These are phyloP conservation scores for Alternaria rosae DNA, from an alignment of 2,329 filamentous ascomycete species.

Conservation along the genomic window DNA sequence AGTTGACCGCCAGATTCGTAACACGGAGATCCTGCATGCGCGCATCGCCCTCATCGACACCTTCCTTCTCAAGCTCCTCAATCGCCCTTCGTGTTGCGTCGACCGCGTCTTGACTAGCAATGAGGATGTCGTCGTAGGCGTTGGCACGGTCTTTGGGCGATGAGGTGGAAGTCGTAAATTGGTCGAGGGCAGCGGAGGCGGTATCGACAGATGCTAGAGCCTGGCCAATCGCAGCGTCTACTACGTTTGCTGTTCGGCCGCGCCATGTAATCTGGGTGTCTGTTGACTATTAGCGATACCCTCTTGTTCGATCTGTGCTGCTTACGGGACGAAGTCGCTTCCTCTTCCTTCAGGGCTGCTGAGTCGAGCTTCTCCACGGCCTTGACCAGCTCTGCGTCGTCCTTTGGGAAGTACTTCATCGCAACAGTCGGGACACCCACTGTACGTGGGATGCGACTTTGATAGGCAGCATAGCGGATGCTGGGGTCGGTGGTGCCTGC, in stretches of 20 bases:
- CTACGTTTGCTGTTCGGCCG: conserved; percentile 82
- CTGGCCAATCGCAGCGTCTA: conserved; percentile 90
- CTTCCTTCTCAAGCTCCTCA: conserved; percentile 85
- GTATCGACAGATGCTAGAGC: conserved; percentile 74
- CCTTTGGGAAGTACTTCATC: conserved; percentile 76
- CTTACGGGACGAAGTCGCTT: conserved; percentile 59
- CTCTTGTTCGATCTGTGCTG: conserved; percentile 17
- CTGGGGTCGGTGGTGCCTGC: conserved; percentile 89
- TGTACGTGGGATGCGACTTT: conserved; percentile 85
- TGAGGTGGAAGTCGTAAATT: conserved; percentile 51
- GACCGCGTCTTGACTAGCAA: conserved; percentile 89
- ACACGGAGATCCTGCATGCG: conserved; percentile 93
- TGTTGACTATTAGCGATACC: conserved; percentile 28
- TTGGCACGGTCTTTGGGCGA: conserved; percentile 74
- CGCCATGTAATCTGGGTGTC: conserved; percentile 80
- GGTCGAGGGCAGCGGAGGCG: conserved; percentile 61
- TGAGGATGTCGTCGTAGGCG: conserved; percentile 90
- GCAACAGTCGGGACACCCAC: conserved; percentile 81
- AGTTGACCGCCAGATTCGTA: conserved; percentile 91
- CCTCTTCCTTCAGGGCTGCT: conserved; percentile 57
- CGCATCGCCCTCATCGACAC: conserved; percentile 80
- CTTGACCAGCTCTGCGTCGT: conserved; percentile 67
- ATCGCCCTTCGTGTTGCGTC: conserved; percentile 94
- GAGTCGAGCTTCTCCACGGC: conserved; percentile 74
- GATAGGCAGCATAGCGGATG: conserved; percentile 93